A percentile compares a stretch with the other conserved stretches of the same genome.
Conservation (phyloP, 331 rosid genomes). For the Malus hybrid region DNA sequence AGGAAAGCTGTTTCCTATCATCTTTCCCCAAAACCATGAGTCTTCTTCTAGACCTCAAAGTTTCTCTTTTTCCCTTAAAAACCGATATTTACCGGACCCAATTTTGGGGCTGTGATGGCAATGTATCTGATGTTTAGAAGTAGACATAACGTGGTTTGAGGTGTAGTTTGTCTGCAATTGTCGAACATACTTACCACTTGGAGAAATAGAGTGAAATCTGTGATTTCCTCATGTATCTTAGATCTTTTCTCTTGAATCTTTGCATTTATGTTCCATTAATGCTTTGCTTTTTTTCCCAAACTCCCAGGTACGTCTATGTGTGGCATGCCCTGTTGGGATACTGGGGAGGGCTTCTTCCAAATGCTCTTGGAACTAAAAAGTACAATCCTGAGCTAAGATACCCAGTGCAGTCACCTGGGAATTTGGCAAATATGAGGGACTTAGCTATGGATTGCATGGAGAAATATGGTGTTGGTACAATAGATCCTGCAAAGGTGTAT, state of each 20-base stretch:
- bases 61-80: background rate
- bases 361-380: constrained; percentile 24
- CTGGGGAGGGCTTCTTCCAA: constrained; percentile 37
- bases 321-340: constrained; percentile 46
- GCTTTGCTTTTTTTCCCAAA: background rate
- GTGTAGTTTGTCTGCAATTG: background rate
- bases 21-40: background rate
- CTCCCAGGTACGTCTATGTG: constrained; percentile 32
- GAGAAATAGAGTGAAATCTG: background rate
- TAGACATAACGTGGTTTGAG: no score
- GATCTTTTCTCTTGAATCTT: background rate
- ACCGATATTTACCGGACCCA: background rate
- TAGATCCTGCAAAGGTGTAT: constrained; percentile 24
- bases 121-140: background rate
- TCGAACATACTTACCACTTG: background rate
- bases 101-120: background rate
- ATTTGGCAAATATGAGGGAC: constrained; percentile 29
- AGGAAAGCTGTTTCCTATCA: background rate
- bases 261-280: background rate
- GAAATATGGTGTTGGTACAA: constrained; percentile 22
- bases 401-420: constrained; percentile 35
- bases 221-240: background rate
- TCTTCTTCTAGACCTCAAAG: background rate
- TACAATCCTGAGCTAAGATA: constrained; percentile 22
- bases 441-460: constrained; percentile 30